phyloP scores from a whole-genome alignment of 202 grass and related monocot genomes.

The Eragrostis tef region DNA sequence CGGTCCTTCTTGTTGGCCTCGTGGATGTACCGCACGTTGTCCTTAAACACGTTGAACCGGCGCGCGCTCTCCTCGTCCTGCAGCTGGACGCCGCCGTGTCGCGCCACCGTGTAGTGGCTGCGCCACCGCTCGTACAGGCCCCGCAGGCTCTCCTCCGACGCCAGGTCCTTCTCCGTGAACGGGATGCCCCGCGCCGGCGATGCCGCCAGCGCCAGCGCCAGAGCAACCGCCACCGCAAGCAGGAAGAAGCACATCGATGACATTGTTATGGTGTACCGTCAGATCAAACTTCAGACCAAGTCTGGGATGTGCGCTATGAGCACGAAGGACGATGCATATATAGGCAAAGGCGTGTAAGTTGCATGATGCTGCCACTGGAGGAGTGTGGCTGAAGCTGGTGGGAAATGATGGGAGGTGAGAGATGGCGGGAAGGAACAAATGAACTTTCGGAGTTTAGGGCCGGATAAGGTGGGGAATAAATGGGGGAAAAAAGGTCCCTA shows the following conservation, averaged over 20 bases:
- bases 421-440: conserved; percentile 50
- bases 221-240: background rate
- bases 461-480: conserved; percentile 35
- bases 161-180: conserved; percentile 55
- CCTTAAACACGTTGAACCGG: conserved; percentile 74
- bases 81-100: background rate
- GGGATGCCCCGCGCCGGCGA: conserved; percentile 34
- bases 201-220: background rate
- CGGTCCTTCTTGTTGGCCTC: conserved; percentile 61
- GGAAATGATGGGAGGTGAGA: conserved; percentile 28
- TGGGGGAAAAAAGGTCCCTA: background rate
- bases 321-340: background rate
- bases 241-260: conserved; percentile 6
- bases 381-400: conserved; percentile 24
- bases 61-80: background rate
- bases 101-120: conserved; percentile 51
- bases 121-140: conserved; percentile 61
- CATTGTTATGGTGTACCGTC: background rate
- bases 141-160: conserved; percentile 57
- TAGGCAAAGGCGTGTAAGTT: background rate
- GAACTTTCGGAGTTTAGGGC: conserved; percentile 26
- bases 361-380: background rate
- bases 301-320: background rate
- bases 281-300: background rate
- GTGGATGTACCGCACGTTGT: conserved; percentile 62